Evolutionary conservation across 78 protist species (phyloP).

Genomic region (Dictyostelium firmibasis): DNA sequence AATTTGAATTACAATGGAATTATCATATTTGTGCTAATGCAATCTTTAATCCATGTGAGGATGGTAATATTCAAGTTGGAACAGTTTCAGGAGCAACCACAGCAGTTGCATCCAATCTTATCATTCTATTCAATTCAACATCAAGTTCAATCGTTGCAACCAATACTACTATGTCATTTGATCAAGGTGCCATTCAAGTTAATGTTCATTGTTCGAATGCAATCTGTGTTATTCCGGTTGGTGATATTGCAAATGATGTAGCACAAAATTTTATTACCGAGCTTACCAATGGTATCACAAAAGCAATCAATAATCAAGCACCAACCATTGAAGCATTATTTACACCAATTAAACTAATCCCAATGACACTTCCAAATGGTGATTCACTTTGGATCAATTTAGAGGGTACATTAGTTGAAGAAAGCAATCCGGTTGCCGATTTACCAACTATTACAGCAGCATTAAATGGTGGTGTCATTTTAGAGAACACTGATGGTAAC

Average conservation of each 20-base stretch:
- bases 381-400: not conserved
- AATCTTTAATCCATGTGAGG: slow-evolving; percentile 39
- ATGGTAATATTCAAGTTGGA: slow-evolving; percentile 27
- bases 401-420: not conserved
- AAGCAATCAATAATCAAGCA: not conserved
- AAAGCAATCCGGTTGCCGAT: not conserved
- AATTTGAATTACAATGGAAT: slow-evolving; percentile 35
- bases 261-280: slow-evolving; percentile 5
- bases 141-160: not conserved
- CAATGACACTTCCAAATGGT: not conserved
- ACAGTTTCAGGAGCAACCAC: not conserved
- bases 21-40: slow-evolving; percentile 50
- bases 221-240: slow-evolving; percentile 21
- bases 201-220: slow-evolving; percentile 1
- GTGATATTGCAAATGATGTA: slow-evolving; percentile 14
- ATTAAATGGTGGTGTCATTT: slow-evolving; percentile 23
- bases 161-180: not conserved
- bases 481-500: not conserved
- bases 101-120: not conserved
- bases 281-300: not conserved
- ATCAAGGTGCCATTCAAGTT: not conserved
- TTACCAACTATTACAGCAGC: slow-evolving; percentile 4
- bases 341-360: not conserved
- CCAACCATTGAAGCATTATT: slow-evolving; percentile 1
- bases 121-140: not conserved